Percentiles rank a stretch among this genome's conserved stretches.
phyloP scores from a whole-genome alignment of 2,329 filamentous ascomycete genomes.

The Aspergillus melleus region DNA sequence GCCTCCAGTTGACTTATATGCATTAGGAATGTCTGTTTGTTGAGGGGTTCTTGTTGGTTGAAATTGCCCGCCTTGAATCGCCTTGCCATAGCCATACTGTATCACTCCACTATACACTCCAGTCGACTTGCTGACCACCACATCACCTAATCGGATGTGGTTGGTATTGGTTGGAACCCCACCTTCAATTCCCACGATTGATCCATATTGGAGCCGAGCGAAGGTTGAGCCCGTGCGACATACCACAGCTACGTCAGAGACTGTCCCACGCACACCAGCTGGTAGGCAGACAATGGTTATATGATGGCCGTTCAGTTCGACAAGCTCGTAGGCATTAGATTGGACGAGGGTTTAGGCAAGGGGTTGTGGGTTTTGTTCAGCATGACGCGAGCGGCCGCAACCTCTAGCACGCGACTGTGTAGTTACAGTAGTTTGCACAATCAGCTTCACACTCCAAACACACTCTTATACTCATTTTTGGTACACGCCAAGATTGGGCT shows the following conservation, averaged over 20 bases:
- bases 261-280: slow-evolving; percentile 3
- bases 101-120: slow-evolving; percentile 1
- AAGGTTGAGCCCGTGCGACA: not conserved
- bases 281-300: slow-evolving; percentile 21
- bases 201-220: not conserved
- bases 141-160: slow-evolving; percentile 21
- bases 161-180: slow-evolving; percentile 8
- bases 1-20: not conserved
- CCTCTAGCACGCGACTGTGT: slow-evolving; percentile 13
- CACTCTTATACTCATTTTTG: too few relatives aligned
- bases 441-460: too few relatives aligned
- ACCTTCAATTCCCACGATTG: slow-evolving; percentile 18
- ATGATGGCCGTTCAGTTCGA: slow-evolving; percentile 16
- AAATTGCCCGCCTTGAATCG: not conserved
- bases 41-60: not conserved
- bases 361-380: slow-evolving; percentile 10
- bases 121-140: slow-evolving; percentile 21
- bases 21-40: not conserved
- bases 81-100: not conserved
- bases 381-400: slow-evolving; percentile 16
- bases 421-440: too few relatives aligned
- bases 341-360: not conserved
- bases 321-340: slow-evolving; percentile 18
- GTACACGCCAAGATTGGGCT: too few relatives aligned
- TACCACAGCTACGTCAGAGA: not conserved